phyloP scores from a whole-genome alignment of 2,329 filamentous ascomycete species.

The Onygena corvina region DNA sequence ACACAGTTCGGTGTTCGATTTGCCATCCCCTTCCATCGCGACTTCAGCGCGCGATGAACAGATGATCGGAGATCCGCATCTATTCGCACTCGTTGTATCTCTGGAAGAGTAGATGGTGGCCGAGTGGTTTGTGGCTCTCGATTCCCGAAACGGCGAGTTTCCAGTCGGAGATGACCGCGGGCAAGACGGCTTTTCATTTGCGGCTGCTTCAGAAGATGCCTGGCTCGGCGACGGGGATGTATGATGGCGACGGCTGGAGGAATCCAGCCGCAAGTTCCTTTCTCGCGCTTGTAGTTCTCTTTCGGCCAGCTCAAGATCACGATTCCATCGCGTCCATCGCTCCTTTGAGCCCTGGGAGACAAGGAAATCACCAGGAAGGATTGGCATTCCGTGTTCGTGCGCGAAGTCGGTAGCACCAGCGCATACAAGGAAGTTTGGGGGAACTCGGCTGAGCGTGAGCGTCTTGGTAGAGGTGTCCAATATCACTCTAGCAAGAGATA shows the following conservation, averaged over 20 bases:
- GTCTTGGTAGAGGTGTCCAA: conserved; percentile 64
- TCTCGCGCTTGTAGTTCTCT: conserved; percentile 18
- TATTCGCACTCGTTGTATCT: neutral
- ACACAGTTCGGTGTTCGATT: neutral
- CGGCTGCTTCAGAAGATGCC: neutral
- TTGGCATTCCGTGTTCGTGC: conserved; percentile 58
- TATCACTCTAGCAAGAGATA: conserved; percentile 71
- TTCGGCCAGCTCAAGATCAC: conserved; percentile 48
- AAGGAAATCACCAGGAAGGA: conserved; percentile 62
- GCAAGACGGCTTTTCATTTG: conserved; percentile 4
- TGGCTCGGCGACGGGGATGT: neutral
- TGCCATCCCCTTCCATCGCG: neutral
- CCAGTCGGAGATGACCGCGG: conserved; percentile 3
- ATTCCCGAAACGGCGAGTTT: conserved; percentile 6
- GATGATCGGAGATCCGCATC: neutral
- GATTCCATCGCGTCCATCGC: conserved; percentile 64
- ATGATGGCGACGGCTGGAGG: neutral
- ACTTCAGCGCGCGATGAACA: neutral
- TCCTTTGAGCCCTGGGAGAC: conserved; percentile 70
- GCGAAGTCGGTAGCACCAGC: conserved; percentile 81
- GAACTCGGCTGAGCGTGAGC: conserved; percentile 75
- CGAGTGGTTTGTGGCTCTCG: neutral
- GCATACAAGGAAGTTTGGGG: conserved; percentile 82
- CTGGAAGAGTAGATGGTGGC: neutral
- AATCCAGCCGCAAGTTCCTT: conserved; percentile 17